Evolutionary conservation across 2,329 filamentous ascomycete species (phyloP), one percentile per base, ranked within the genome.

Genomic region (Cladophialophora carrionii): DNA sequence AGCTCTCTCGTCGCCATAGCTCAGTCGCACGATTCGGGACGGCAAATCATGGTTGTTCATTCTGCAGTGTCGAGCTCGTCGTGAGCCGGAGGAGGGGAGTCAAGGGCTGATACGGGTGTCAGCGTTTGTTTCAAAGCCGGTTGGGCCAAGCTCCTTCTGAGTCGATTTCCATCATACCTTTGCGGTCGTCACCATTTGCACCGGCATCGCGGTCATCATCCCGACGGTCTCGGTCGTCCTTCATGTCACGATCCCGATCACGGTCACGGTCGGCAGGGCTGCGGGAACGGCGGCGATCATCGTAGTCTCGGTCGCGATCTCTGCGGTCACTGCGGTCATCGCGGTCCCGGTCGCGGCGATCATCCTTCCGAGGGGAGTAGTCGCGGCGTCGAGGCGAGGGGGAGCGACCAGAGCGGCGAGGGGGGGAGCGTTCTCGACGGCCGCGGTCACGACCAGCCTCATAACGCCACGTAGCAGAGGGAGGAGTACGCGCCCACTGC

Each of bases 21-120:
- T 10, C 56, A 8, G 34, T 20, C 14, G 17, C 37, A 6, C 1
- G 17, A 20, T 43, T 43, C 14, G 17, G 37, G 37, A 14, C 37
- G 37, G 37, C 37, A n/a, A 17, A 20, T 43, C 37, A 6, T 43
- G 37, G 37, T n/a, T 43, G 20, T 57, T 62, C 59, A 88, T 81
- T 98, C 95, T 74, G 93, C 94, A 75, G 95, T 93, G 78, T 99
- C 95, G 76, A 98, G 86, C 76, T 99, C 95, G 78, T 99, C 95
- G 75, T 96, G 92, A 73, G 88, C 89, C 69, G 91, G 88, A 69
- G 91, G 87, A 71, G 91, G 90, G 73, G 90, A 91, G 72, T 96
- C 92, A 73, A 89, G 81, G 76, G 85, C 77, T 70, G 68, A 70
- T 72, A 78, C 80, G 79, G 72, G 61, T 69, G 62, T 70, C 64